Percentiles rank a stretch among this genome's conserved stretches.
Evolutionary conservation across 2,329 filamentous ascomycete species (phyloP).

Genomic region (Byssothecium circinans): DNA sequence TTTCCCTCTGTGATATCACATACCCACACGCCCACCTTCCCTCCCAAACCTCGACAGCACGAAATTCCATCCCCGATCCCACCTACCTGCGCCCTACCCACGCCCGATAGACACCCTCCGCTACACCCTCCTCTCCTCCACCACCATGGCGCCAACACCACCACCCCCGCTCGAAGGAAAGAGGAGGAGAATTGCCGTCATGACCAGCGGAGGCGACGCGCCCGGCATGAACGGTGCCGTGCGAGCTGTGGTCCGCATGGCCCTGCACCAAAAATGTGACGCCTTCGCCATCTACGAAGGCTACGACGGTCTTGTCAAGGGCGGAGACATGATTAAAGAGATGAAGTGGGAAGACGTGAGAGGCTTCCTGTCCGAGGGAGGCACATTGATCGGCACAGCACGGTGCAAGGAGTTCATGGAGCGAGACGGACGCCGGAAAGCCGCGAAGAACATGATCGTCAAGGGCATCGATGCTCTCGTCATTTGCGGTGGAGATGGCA

Average conservation of each 20-base stretch:
- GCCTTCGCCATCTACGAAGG: slow-evolving; percentile 72
- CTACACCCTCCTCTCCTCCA: not conserved
- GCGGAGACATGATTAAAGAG: slow-evolving; percentile 82
- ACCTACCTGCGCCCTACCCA: not conserved
- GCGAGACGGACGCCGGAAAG: slow-evolving; percentile 76
- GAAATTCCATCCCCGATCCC: not conserved
- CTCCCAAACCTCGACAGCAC: not conserved
- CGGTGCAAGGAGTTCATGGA: slow-evolving; percentile 92
- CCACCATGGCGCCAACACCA: slow-evolving; percentile 32
- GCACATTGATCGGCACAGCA: slow-evolving; percentile 93
- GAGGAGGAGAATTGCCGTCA: slow-evolving; percentile 75
- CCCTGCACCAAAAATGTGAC: slow-evolving; percentile 70
- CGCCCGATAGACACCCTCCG: not conserved
- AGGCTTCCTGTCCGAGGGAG: slow-evolving; percentile 90
- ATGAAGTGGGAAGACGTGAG: slow-evolving; percentile 93
- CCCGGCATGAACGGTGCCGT: slow-evolving; percentile 94
- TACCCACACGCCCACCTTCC: not conserved
- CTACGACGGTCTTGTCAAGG: slow-evolving; percentile 91
- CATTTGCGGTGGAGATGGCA: slow-evolving; percentile 93
- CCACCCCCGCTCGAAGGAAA: slow-evolving; percentile 47
- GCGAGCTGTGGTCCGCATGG: slow-evolving; percentile 86
- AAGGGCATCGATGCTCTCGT: slow-evolving; percentile 94
- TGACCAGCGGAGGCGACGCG: slow-evolving; percentile 93
- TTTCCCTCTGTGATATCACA: not conserved
- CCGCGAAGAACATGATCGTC: slow-evolving; percentile 91